Evolutionary conservation across 805 yeast species (phyloP), one percentile per base, ranked within the genome.

Genomic region (Lipomyces spencermartinsiae): DNA sequence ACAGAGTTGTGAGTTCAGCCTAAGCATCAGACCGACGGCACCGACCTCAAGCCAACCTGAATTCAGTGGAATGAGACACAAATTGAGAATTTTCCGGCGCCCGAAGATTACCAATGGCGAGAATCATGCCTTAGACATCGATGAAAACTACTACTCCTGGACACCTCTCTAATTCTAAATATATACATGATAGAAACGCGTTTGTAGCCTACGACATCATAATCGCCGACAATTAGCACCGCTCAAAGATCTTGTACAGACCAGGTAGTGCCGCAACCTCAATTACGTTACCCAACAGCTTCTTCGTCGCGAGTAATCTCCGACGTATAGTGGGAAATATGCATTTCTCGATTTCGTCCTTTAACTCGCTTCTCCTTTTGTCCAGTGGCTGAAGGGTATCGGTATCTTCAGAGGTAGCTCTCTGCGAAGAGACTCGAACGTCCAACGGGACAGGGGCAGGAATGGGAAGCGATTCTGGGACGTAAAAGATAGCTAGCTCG

Each of bases 181-280:
- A 37, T 12, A 37, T 37, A 37, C 12, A 37, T 37, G 43, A 37
- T 37, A 43, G 22, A 43, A 7, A n/a, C 16, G 29, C 3, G 29
- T 25, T 25, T 25, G 29, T 25, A 25, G 1, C 29, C 29, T 25
- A 25, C 29, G 29, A 25, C 49, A 10, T 37, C 12, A 16, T 37
- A 37, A 37, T 14, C 1, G 54, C 25, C 12, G 8, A 3, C 29
- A 29, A 16, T 51, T 58, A 66, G 37, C 99, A 95, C 76, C 99
- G 83, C 80, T 95, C 99, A 81, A 95, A 95, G 4, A 96, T 97
- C 74, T 84, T 86, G 78, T 95, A 95, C 65, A 95, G 80, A 0
- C 97, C 97, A 1, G 98, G 98, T 37, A 95, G 78, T 76, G 89
- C 93, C 0, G 99, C 98, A 51, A 95, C 86, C 77, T 94, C 97